Conservation (phyloP, 2,329 filamentous ascomycete genomes). For the Grosmannia clavigera region DNA sequence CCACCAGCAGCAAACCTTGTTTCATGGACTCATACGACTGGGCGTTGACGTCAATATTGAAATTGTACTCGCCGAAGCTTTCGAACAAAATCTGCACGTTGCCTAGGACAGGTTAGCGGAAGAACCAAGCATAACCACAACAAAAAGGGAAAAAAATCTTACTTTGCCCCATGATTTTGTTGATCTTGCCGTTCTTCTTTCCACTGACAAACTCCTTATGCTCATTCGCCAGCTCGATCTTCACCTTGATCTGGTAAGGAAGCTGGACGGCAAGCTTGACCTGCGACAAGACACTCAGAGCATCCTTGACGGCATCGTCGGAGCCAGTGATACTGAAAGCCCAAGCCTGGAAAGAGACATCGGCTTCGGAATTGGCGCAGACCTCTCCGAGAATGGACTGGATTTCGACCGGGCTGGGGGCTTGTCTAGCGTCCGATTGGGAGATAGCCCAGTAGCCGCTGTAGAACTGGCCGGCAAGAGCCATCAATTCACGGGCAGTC, state of each 20-base stretch:
- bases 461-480: slow-evolving; percentile 91
- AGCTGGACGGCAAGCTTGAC: slow-evolving; percentile 78
- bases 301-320: slow-evolving; percentile 89
- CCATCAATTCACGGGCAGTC: slow-evolving; percentile 92
- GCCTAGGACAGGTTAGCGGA: slow-evolving; percentile 27
- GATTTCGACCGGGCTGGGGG: slow-evolving; percentile 59
- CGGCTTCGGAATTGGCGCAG: slow-evolving; percentile 89
- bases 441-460: slow-evolving; percentile 93
- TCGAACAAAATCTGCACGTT: slow-evolving; percentile 99
- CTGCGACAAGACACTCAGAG: slow-evolving; percentile 86
- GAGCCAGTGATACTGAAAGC: slow-evolving; percentile 91
- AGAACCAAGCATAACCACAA: not conserved
- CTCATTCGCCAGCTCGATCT: slow-evolving; percentile 97
- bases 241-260: slow-evolving; percentile 88
- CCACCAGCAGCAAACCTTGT: slow-evolving; percentile 80
- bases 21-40: slow-evolving; percentile 89
- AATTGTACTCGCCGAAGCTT: slow-evolving; percentile 99
- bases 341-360: slow-evolving; percentile 87
- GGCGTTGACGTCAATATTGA: slow-evolving; percentile 96
- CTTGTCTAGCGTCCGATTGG: slow-evolving; percentile 52
- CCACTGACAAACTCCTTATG: slow-evolving; percentile 99
- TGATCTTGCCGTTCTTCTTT: slow-evolving; percentile 99
- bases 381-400: slow-evolving; percentile 90
- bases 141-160: slow-evolving; percentile 14
- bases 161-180: slow-evolving; percentile 99